A percentile compares a stretch with the other conserved stretches of the same genome.
These are phyloP conservation scores for Cerioporus squamosus DNA, from an alignment of 1,284 basidiomycete species.

Conservation along the genomic window DNA sequence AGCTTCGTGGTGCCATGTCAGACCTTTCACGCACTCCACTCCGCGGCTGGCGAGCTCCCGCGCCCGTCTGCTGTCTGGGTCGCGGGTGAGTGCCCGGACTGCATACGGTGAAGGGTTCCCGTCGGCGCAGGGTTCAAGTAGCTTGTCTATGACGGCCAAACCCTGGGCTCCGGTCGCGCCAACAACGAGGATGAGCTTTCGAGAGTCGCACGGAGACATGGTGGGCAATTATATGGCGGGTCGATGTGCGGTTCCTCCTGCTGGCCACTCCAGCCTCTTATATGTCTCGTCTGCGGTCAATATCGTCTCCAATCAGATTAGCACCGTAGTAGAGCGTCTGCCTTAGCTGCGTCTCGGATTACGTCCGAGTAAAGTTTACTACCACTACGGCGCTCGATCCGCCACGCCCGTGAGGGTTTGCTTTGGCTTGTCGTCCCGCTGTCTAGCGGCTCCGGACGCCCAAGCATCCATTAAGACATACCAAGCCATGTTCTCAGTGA, in stretches of 20 bases:
- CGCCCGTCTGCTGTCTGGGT: conserved; percentile 42
- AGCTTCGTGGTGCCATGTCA: neutral
- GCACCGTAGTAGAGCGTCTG: no score
- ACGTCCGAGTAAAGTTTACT: no score
- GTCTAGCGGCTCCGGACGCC: neutral
- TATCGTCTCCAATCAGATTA: no score
- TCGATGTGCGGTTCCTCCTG: neutral
- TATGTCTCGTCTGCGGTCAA: no score
- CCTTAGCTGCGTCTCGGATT: no score
- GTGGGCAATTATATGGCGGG: neutral
- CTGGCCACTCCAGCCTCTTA: no score
- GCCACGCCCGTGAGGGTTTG: no score
- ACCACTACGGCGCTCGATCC: no score
- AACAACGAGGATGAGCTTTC: conserved; percentile 50
- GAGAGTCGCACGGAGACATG: neutral
- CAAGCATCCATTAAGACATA: neutral
- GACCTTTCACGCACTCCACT: conserved; percentile 49
- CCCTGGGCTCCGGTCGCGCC: conserved; percentile 58
- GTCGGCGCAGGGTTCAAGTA: conserved; percentile 42
- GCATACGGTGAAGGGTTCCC: conserved; percentile 49
- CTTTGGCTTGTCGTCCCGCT: no score
- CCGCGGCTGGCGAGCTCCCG: conserved; percentile 42
- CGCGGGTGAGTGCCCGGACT: conserved; percentile 51
- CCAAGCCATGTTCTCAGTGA: neutral
- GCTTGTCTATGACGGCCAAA: conserved; percentile 46